These are phyloP conservation scores for Flueggea neowawraea DNA, from an alignment of 441 rosid genomes.

Conservation along the genomic window DNA sequence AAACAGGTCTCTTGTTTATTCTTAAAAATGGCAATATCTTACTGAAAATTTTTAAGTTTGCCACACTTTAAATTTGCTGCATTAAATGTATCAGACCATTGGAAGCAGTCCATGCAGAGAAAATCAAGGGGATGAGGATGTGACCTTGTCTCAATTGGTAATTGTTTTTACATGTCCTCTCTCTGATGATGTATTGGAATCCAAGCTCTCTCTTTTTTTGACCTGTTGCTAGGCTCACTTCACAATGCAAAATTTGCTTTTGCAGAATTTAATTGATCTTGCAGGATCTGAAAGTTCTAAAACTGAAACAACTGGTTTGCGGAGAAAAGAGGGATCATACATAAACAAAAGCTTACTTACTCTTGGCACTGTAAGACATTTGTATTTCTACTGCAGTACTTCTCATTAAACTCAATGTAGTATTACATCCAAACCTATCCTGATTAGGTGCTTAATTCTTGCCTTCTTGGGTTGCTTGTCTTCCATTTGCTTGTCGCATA, in stretches of 20 bases:
- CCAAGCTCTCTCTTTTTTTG: slow-evolving; percentile 4
- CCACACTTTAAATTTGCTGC: neutral
- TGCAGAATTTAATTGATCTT: slow-evolving; percentile 67
- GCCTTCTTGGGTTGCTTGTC: slow-evolving; percentile 1
- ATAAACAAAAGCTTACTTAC: slow-evolving; percentile 73
- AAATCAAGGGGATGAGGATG: slow-evolving; percentile 54
- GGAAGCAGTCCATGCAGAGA: slow-evolving; percentile 61
- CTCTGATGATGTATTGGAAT: slow-evolving; percentile 4
- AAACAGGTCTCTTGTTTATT: too few species aligned
- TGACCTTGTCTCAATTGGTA: slow-evolving; percentile 68
- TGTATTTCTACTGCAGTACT: neutral
- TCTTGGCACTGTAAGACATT: slow-evolving; percentile 60
- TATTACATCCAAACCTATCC: too few species aligned
- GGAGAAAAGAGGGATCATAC: slow-evolving; percentile 76
- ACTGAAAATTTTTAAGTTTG: too few species aligned
- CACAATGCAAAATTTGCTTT: slow-evolving; percentile 10
- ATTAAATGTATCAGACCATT: slow-evolving; percentile 40
- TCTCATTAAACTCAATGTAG: neutral
- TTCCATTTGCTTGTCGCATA: too few species aligned
- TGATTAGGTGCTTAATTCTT: neutral
- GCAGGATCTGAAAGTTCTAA: slow-evolving; percentile 85
- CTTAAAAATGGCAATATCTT: too few species aligned
- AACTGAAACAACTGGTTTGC: slow-evolving; percentile 65
- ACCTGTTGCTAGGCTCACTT: slow-evolving; percentile 10
- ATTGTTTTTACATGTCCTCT: slow-evolving; percentile 3